phyloP scores from a whole-genome alignment of 2,329 filamentous ascomycete species.

The Alternaria metachromatica region DNA sequence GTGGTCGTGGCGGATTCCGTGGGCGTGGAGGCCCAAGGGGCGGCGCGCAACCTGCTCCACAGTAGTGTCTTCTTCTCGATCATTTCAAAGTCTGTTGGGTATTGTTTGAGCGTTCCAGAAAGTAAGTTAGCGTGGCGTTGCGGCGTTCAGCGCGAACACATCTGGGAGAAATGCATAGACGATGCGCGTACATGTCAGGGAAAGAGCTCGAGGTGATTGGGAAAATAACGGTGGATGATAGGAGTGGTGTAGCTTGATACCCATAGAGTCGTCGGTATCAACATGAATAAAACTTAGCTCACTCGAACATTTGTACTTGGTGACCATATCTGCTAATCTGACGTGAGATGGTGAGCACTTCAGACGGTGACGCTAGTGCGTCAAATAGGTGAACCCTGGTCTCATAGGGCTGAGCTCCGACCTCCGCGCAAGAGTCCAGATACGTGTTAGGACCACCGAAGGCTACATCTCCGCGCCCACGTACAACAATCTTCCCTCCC shows the following conservation, averaged over 20 bases:
- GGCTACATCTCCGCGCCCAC: constrained; percentile 18
- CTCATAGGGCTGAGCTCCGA: constrained; percentile 33
- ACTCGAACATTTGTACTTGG: neutral
- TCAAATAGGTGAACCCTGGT: constrained; percentile 7
- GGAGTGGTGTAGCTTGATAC: neutral
- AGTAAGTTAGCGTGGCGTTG: neutral
- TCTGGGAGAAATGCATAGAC: neutral
- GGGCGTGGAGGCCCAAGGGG: constrained; percentile 41
- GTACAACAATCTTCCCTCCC: constrained; percentile 1
- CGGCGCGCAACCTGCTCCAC: constrained; percentile 26
- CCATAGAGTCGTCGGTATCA: neutral
- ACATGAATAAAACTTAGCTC: neutral
- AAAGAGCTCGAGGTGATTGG: neutral
- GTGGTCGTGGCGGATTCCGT: constrained; percentile 40
- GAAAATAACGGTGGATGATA: neutral
- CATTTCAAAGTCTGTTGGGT: neutral
- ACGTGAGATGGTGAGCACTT: neutral
- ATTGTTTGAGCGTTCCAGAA: neutral
- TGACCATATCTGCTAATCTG: neutral
- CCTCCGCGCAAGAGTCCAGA: constrained; percentile 35
- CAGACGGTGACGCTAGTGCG: too few relatives aligned
- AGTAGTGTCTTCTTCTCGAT: constrained; percentile 12
- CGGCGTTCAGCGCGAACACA: neutral
- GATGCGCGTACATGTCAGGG: neutral
- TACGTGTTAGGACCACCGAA: constrained; percentile 44